Conservation (phyloP, 108 stramenopile species). For the Licmophora abbreviata region DNA sequence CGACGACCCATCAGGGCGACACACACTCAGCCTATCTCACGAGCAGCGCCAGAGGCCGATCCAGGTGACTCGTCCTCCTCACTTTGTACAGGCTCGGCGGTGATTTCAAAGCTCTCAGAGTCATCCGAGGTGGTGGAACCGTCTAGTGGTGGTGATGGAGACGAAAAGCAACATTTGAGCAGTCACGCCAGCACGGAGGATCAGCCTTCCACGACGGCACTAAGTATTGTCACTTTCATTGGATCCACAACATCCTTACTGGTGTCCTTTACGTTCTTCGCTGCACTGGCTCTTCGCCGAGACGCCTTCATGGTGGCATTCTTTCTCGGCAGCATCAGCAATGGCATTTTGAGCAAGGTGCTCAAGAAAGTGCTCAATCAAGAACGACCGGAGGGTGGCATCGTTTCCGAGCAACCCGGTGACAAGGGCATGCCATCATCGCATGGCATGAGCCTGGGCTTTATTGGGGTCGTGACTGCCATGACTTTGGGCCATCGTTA, state of each 20-base stretch:
- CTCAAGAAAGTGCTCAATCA: conserved; percentile 57
- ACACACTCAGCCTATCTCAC: no score
- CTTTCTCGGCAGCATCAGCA: conserved; percentile 66
- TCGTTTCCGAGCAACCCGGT: conserved; percentile 38
- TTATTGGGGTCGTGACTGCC: conserved; percentile 56
- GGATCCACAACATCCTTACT: conserved; percentile 66
- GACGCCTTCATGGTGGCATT: conserved; percentile 62
- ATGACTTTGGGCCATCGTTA: conserved; percentile 10
- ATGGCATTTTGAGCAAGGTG: conserved; percentile 58
- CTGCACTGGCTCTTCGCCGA: conserved; percentile 48
- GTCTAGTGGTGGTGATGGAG: no score
- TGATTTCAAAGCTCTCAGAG: no score
- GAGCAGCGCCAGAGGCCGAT: no score
- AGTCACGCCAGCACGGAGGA: no score
- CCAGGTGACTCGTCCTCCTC: no score
- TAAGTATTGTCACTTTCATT: no score
- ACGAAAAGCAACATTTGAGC: no score
- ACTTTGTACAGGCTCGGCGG: no score
- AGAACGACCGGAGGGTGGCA: conserved; percentile 35
- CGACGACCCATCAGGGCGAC: no score
- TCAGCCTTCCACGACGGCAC: no score
- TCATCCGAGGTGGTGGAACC: no score
- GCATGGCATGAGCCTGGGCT: conserved; percentile 85
- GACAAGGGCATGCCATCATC: conserved; percentile 79
- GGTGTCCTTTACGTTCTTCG: conserved; percentile 61